Base-by-base conservation (phyloP, 208 protist species). In the Naegleria lovaniensis region DNA sequence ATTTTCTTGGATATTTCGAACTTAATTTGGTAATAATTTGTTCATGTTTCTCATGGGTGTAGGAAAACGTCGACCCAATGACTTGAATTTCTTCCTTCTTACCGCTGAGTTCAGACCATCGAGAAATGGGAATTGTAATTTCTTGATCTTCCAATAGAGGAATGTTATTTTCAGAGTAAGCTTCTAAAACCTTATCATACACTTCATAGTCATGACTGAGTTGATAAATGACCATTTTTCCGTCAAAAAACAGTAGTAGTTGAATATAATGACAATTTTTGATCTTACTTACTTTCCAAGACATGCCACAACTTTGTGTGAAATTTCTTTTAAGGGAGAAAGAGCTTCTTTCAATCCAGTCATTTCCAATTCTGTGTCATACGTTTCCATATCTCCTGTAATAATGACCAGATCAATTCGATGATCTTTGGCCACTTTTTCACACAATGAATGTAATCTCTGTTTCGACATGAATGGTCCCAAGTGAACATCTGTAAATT, bases 201-300 rank as follows among this genome's bases (percentile, higher is more conserved):
- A 67, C 55, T 29, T 67, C 55, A 67, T 67, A 67, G 19, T 67
- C 55, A 29, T 67, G 55, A 67, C 55, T 67, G n/a, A n/a, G n/a
- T n/a, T n/a, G n/a, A n/a, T n/a, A n/a, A n/a, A n/a, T n/a, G n/a
- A n/a, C n/a, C n/a, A n/a, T n/a, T n/a, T n/a, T n/a, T n/a, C n/a
- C n/a, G n/a, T n/a, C n/a, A n/a, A n/a, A n/a, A n/a, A n/a, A n/a
- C n/a, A n/a, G n/a, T n/a, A n/a, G n/a, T n/a, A n/a, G n/a, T n/a
- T n/a, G n/a, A n/a, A n/a, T n/a, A n/a, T n/a, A n/a, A n/a, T n/a
- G n/a, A n/a, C n/a, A n/a, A n/a, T n/a, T n/a, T n/a, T n/a, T n/a
- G n/a, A n/a, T n/a, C n/a, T n/a, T n/a, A 48, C 84, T 33, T 88
- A 39, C 39, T 88, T 88, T 58, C 84, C 84, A 38, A 88, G 29